Evolutionary conservation across 805 yeast species (phyloP), one percentile per base, ranked within the genome.

Genomic region (Teunomyces funiuensis): DNA sequence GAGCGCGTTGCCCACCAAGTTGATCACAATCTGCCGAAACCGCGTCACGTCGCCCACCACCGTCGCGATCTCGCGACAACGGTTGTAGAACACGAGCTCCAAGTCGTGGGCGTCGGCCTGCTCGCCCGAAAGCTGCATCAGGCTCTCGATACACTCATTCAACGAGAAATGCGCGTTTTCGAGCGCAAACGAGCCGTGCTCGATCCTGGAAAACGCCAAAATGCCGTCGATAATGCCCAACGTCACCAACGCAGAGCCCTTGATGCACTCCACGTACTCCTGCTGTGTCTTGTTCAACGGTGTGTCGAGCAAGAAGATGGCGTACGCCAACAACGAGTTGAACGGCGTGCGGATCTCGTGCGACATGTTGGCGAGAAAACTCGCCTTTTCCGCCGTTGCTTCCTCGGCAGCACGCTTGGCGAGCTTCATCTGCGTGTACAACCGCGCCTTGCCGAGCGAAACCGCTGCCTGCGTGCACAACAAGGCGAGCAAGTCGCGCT

Each of bases 291-390:
- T 61, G 10, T 57, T 64, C 43, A 76, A 55, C 3, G 62, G 65
- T 0, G 82, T 76, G 44, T 76, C 80, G 39, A 76, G 56, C 41
- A 77, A 59, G 46, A 76, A 71, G 3, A 75, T 68, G 2, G 76
- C 66, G 53, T 77, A 74, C 13, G 77, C 72, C 42, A 74, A 58
- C 23, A 74, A 60, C 2, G 77, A 73, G 50, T 77, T 77, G 57
- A 76, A 76, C 1, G 82, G 82, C 2, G 82, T 76, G 37, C 82
- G 58, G 37, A 76, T 76, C 47, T 76, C 82, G 49, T 76, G 82
- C 1, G 80, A 76, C 82, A 76, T 76, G 46, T 76, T 77, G 16
- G 71, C 71, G 43, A 76, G 52, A 51, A 76, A 76, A 39, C 76
- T 74, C 3, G 80, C 77, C 56, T 75, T 76, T 51, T 74, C 79